Base-by-base conservation (phyloP, 2,329 filamentous ascomycete genomes). In the Aschersonia sp. region DNA sequence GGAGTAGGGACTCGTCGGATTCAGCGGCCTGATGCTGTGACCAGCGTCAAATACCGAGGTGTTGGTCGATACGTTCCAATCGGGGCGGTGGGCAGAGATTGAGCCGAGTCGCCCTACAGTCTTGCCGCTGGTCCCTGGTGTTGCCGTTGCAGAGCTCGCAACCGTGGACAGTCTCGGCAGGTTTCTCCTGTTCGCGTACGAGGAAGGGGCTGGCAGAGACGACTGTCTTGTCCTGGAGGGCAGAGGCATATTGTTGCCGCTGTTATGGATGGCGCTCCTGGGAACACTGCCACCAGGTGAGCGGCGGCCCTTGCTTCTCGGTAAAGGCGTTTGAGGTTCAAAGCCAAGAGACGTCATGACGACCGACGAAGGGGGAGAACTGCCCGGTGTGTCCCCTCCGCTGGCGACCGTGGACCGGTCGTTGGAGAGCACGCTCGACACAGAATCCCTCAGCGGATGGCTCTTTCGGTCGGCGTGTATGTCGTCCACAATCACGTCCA, bases 351-450 rank as follows among this genome's bases (percentile, higher is more conserved):
- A 70, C 1, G 74, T 73, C 75, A 80, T 78, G 54, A 78, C 73
- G 47, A 80, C 72, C 0, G 77, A 80, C 4, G 76, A 80, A 3
- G 77, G 75, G 5, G 77, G 77, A 28, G 77, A 80, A 66, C 79
- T 86, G 44, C 81, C 79, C 0, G 83, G 83, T 0, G 83, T 86
- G 35, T 83, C 87, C 44, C 80, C 66, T 44, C 77, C 75, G 56
- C 85, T 91, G 52, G 75, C 81, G 7, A 77, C 67, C 2, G 82
- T 77, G 2, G 85, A 89, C 47, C 79, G 76, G 59, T 94, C 88
- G 54, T 85, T 85, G 2, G 87, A 94, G 3, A 94, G 72, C 64
- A 96, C 87, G 55, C 86, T 96, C 0, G 89, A 96, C 49, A 97
- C 84, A 0, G 91, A 96, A 62, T 97, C 91, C 44, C 91, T 79